A percentile compares a stretch with the other conserved stretches of the same genome.
Evolutionary conservation across 306 rosid species (phyloP).

Genomic region (Gleditsia sinensis): DNA sequence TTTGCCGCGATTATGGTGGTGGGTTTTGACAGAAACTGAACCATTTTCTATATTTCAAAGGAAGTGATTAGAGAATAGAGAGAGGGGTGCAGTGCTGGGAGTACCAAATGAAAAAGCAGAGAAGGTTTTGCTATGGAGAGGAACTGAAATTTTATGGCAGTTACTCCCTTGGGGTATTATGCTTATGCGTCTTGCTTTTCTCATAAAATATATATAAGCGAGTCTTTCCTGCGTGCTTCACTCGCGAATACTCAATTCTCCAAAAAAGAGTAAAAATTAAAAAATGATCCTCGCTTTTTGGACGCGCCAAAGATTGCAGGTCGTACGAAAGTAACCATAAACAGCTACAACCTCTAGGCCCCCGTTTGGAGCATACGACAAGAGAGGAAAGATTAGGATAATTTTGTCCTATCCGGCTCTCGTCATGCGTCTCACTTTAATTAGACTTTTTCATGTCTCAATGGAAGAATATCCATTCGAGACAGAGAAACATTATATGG

Average conservation of each 20-base stretch:
- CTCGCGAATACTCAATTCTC: background rate
- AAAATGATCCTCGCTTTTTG: background rate
- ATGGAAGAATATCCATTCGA: too few relatives aligned
- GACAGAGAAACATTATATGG: too few relatives aligned
- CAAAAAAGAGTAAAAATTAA: background rate
- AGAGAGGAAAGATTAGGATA: too few relatives aligned
- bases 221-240: background rate
- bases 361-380: too few relatives aligned
- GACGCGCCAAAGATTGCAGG: too few relatives aligned
- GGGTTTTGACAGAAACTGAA: slow-evolving; percentile 42
- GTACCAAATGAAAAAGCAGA: slow-evolving; percentile 12
- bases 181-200: background rate
- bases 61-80: background rate
- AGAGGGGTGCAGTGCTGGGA: background rate
- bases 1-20: slow-evolving; percentile 40
- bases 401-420: too few relatives aligned
- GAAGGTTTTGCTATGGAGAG: background rate
- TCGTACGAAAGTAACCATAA: too few relatives aligned
- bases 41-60: slow-evolving; percentile 41
- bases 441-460: too few relatives aligned
- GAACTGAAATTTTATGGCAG: background rate
- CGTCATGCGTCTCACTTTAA: too few relatives aligned
- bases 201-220: too few relatives aligned
- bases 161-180: background rate
- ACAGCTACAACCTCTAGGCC: too few relatives aligned